These are phyloP conservation scores for Anacardium occidentale DNA, from an alignment of 345 rosid species.

Conservation along the genomic window DNA sequence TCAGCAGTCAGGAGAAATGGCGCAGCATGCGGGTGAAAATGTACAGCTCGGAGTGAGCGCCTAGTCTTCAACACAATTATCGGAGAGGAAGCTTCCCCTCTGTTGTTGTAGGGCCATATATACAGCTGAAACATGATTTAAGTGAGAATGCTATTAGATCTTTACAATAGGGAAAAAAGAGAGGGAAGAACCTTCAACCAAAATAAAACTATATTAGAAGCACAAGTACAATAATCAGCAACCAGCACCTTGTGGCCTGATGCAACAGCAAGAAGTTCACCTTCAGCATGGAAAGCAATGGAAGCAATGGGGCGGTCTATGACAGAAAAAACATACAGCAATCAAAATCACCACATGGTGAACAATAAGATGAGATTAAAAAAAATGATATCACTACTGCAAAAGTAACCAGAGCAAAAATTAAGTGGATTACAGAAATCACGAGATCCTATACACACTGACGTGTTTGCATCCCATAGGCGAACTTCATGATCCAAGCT, in stretches of 20 bases:
- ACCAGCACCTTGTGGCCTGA: conserved; percentile 75
- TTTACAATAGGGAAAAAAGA: neutral
- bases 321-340: conserved; percentile 10
- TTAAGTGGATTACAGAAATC: conserved; percentile 60
- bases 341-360: neutral
- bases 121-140: conserved; percentile 45
- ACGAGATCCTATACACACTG: conserved; percentile 67
- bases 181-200: conserved; percentile 14
- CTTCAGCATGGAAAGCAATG: conserved; percentile 81
- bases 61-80: conserved; percentile 64
- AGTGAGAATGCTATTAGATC: conserved; percentile 19
- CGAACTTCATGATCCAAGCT: conserved; percentile 88
- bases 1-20: conserved; percentile 86
- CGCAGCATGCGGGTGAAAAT: conserved; percentile 76
- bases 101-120: conserved; percentile 69
- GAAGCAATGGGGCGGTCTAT: conserved; percentile 84
- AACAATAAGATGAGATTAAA: neutral
- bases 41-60: conserved; percentile 83
- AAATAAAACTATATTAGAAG: conserved; percentile 2
- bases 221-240: conserved; percentile 11
- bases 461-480: conserved; percentile 72
- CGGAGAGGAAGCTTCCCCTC: conserved; percentile 62
- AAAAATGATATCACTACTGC: neutral
- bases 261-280: conserved; percentile 80
- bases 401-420: conserved; percentile 3